These are phyloP conservation scores for Creolimax fragrantissima DNA, from an alignment of 78 protist genomes.

Conservation along the genomic window DNA sequence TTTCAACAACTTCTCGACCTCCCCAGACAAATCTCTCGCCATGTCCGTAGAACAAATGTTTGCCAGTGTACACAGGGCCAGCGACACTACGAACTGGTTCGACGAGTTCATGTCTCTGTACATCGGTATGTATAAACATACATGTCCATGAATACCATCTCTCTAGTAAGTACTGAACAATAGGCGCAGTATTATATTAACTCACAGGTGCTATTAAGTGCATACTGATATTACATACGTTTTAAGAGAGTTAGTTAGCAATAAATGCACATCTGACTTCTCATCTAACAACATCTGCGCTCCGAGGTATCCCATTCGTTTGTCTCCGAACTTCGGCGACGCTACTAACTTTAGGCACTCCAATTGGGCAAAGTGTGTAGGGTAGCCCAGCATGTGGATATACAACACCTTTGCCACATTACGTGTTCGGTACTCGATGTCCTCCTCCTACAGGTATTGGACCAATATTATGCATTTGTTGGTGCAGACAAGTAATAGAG, in stretches of 20 bases:
- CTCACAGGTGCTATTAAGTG: too few species aligned
- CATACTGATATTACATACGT: too few species aligned
- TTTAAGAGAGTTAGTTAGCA: conserved; percentile 86
- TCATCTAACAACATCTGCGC: conserved; percentile 89
- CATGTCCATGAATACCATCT: neutral
- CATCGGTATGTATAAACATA: neutral
- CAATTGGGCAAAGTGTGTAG: conserved; percentile 72
- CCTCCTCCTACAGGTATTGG: conserved; percentile 73
- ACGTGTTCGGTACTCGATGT: conserved; percentile 66
- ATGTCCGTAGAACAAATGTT: conserved; percentile 87
- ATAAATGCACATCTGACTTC: conserved; percentile 78
- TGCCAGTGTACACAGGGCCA: conserved; percentile 88
- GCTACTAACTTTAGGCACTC: conserved; percentile 89
- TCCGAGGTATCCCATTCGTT: conserved; percentile 93
- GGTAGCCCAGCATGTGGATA: conserved; percentile 93
- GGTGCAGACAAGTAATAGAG: too few species aligned
- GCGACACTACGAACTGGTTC: conserved; percentile 68
- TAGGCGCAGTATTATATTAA: too few species aligned
- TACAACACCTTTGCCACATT: conserved; percentile 93
- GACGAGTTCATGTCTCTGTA: neutral
- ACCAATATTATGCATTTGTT: too few species aligned
- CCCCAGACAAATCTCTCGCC: conserved; percentile 84
- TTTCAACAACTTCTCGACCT: conserved; percentile 78
- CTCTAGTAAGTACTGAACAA: neutral
- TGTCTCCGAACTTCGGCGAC: conserved; percentile 73